Evolutionary conservation across 1,284 basidiomycete species (phyloP).

Genomic region (Apiotrichum brassicae): DNA sequence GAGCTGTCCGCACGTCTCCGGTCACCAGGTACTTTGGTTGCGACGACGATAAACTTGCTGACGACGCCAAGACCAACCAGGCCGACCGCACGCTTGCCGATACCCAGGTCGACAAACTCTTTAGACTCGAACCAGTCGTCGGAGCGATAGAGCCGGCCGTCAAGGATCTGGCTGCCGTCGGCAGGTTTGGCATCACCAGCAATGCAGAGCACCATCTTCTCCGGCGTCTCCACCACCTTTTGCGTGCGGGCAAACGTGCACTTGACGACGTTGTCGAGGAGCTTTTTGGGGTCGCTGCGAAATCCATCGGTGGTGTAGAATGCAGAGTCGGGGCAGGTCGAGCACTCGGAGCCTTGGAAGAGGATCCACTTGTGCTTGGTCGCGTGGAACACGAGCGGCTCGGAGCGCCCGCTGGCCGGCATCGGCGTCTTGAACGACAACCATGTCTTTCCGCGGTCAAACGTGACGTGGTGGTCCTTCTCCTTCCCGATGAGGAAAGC

Average conservation of each 20-base stretch:
- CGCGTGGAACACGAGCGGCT: slow-evolving; percentile 78
- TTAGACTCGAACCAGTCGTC: slow-evolving; percentile 68
- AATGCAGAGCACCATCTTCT: slow-evolving; percentile 76
- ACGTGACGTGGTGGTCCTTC: slow-evolving; percentile 73
- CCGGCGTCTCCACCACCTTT: slow-evolving; percentile 66
- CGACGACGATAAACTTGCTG: slow-evolving; percentile 82
- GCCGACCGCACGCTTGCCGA: slow-evolving; percentile 74
- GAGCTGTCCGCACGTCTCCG: neutral
- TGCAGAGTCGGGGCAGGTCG: slow-evolving; percentile 73
- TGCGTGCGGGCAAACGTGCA: slow-evolving; percentile 84
- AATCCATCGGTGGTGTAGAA: slow-evolving; percentile 83
- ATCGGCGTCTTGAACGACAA: slow-evolving; percentile 65
- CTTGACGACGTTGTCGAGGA: slow-evolving; percentile 63
- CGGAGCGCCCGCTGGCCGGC: slow-evolving; percentile 55
- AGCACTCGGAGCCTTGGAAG: slow-evolving; percentile 72
- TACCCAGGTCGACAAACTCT: slow-evolving; percentile 67
- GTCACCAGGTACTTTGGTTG: slow-evolving; percentile 35
- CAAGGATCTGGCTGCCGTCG: slow-evolving; percentile 56
- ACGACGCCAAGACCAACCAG: slow-evolving; percentile 84
- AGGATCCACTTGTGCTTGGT: slow-evolving; percentile 68
- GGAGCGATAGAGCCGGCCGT: slow-evolving; percentile 70
- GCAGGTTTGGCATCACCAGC: slow-evolving; percentile 50
- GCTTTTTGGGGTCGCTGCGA: slow-evolving; percentile 53
- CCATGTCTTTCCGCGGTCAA: slow-evolving; percentile 80
- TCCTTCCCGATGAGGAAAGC: slow-evolving; percentile 73